These are phyloP conservation scores for Rehmannia glutinosa DNA, from an alignment of 257 asterid genomes.

Conservation along the genomic window DNA sequence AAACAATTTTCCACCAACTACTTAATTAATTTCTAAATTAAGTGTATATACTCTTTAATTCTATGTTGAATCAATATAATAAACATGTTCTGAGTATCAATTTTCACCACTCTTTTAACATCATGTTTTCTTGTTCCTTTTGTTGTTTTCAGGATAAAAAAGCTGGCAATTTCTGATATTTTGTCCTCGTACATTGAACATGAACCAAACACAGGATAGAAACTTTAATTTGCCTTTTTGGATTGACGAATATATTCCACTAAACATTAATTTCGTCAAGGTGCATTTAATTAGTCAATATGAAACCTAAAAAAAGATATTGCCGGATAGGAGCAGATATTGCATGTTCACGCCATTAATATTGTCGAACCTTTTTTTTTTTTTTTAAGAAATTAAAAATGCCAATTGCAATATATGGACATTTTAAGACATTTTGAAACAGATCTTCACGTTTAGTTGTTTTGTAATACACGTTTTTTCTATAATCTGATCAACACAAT, in stretches of 20 bases:
- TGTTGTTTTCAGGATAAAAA: conserved; percentile 9
- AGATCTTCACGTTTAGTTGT: no score
- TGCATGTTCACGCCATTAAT: conserved; percentile 16
- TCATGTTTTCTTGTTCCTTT: conserved; percentile 22
- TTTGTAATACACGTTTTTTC: no score
- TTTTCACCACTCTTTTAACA: conserved; percentile 2
- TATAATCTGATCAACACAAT: no score
- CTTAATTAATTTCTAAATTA: not conserved
- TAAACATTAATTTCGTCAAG: conserved; percentile 3
- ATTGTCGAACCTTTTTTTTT: not conserved
- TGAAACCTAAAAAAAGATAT: not conserved
- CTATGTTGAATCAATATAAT: no score
- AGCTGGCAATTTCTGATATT: conserved; percentile 9
- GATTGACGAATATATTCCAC: not conserved
- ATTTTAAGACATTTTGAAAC: no score
- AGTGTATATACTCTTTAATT: not conserved
- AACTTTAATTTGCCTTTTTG: not conserved
- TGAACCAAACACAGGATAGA: conserved; percentile 3
- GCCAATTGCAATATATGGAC: no score
- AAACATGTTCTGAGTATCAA: not conserved
- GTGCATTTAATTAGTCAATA: not conserved
- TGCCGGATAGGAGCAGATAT: not conserved
- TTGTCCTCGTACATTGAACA: conserved; percentile 22
- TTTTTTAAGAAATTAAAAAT: not conserved
- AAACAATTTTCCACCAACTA: conserved; percentile 12